Evolutionary conservation across 2,329 filamentous ascomycete genomes (phyloP).

Genomic region (Xylariaceae sp.): DNA sequence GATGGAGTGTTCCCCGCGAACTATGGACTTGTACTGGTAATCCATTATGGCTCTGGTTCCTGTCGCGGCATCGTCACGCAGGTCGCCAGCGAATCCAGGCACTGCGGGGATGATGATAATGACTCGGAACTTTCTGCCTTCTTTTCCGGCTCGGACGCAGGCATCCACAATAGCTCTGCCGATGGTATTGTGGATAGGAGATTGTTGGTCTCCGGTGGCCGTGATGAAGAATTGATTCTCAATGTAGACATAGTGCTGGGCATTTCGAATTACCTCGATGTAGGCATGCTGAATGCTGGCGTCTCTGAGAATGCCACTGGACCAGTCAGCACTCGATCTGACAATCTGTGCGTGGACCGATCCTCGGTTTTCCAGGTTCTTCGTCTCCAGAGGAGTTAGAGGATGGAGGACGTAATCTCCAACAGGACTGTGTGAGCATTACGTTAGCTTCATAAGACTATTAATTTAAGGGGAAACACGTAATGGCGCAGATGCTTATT

Average conservation of each 20-base stretch:
- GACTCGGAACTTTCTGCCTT: conserved; percentile 80
- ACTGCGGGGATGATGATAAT: conserved; percentile 88
- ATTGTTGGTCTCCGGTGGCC: conserved; percentile 81
- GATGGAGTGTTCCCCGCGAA: conserved; percentile 85
- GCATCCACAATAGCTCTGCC: conserved; percentile 88
- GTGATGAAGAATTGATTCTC: conserved; percentile 99
- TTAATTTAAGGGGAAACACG: not conserved
- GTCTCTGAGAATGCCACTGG: conserved; percentile 78
- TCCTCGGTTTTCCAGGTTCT: conserved; percentile 60
- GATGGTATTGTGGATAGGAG: conserved; percentile 81
- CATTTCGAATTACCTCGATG: conserved; percentile 75
- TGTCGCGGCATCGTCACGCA: conserved; percentile 73
- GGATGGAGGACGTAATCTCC: conserved; percentile 85
- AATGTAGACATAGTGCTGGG: conserved; percentile 92
- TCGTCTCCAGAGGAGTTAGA: conserved; percentile 60
- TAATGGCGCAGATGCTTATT: not conserved
- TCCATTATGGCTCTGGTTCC: conserved; percentile 96
- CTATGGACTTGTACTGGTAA: conserved; percentile 96
- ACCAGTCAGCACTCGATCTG: conserved; percentile 91
- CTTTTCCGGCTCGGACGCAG: conserved; percentile 72
- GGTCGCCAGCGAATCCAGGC: conserved; percentile 88
- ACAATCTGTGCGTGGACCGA: conserved; percentile 78
- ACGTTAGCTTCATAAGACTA: conserved; percentile 5
- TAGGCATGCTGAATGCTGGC: conserved; percentile 87
- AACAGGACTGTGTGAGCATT: conserved; percentile 51